Base-by-base conservation (phyloP, 257 asterid genomes). In the Fraxinus quadrangulata region DNA sequence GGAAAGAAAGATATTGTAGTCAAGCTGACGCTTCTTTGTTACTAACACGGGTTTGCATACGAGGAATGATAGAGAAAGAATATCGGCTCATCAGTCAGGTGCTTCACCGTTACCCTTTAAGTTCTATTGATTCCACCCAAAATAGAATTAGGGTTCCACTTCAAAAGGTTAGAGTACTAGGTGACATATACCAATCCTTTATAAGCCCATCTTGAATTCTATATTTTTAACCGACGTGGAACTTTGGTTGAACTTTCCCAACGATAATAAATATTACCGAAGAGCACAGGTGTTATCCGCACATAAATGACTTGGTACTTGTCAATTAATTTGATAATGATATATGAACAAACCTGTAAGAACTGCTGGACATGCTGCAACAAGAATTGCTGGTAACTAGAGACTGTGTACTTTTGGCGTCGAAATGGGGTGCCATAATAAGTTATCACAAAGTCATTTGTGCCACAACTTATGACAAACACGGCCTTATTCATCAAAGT, bases 381-480 rank as follows among this genome's bases (percentile, higher is more conserved):
- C 54, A 87, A 42, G 36, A 81, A 78, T 70, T 78, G 75, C 45
- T 80, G 82, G 71, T 87, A 87, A 61, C 33, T 34, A 5, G 84
- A 70, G 67, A 85, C 19, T 0, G 79, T 42, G 68, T 51, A 83
- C 1, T 7, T 72, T 51, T 67, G 74, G 6, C 84, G 82, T 10
- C 86, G 76, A 9, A 71, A 4, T 12, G 86, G 86, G 8, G 81
- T 45, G 9, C 76, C 54, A 37, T 61, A 87, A 73, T 85, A 87
- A 33, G 70, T 87, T 1, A 80, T 70, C 0, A 61, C 73, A 11
- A 83, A 81, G 47, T 87, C 91, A 79, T 85, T 85, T n/a, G 89
- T 85, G n/a, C 91, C 91, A 0, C 81, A 76, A 23, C 91, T 87
- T 14, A 81, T 40, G 8, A 85, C 8, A 61, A 74, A 87, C 10